Evolutionary conservation across 495 filamentous ascomycete species (phyloP).

Genomic region (Neurospora pannonica): DNA sequence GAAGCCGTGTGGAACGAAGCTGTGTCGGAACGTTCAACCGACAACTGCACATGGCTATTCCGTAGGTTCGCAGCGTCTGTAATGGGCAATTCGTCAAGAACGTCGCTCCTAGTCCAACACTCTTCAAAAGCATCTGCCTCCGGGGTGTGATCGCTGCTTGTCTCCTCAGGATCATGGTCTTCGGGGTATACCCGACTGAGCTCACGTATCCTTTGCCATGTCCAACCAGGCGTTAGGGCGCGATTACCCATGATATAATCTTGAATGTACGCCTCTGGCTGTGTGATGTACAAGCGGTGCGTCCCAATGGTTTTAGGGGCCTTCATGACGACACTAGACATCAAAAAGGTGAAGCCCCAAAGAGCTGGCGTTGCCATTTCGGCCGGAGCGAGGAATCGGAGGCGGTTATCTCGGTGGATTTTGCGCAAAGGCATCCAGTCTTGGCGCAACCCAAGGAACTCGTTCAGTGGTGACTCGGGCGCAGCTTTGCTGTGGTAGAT

Average conservation of each 20-base stretch:
- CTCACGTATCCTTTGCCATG: slow-evolving; percentile 50
- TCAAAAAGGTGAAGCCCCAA: slow-evolving; percentile 59
- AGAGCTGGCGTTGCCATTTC: slow-evolving; percentile 58
- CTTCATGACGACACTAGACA: slow-evolving; percentile 55
- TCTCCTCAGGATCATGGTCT: slow-evolving; percentile 8
- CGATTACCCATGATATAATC: slow-evolving; percentile 39
- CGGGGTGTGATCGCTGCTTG: slow-evolving; percentile 30
- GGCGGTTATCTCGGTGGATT: slow-evolving; percentile 53
- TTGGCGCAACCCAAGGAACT: slow-evolving; percentile 42
- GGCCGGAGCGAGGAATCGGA: slow-evolving; percentile 52
- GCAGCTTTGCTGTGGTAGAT: slow-evolving; percentile 12
- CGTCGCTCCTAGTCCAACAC: slow-evolving; percentile 41
- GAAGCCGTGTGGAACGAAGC: not conserved
- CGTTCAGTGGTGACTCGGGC: slow-evolving; percentile 21
- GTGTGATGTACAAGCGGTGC: slow-evolving; percentile 57
- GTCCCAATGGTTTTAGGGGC: slow-evolving; percentile 29
- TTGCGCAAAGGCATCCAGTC: slow-evolving; percentile 62
- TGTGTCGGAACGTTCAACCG: slow-evolving; percentile 24
- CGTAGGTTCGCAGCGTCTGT: slow-evolving; percentile 29
- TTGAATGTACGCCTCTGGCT: slow-evolving; percentile 56
- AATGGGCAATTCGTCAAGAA: slow-evolving; percentile 39
- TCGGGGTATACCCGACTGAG: slow-evolving; percentile 45
- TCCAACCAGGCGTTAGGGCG: slow-evolving; percentile 42
- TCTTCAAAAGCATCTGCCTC: slow-evolving; percentile 53
- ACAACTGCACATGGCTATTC: slow-evolving; percentile 22